Conservation (phyloP, 176 grass and related monocot species). For the Musa troglodytarum region DNA sequence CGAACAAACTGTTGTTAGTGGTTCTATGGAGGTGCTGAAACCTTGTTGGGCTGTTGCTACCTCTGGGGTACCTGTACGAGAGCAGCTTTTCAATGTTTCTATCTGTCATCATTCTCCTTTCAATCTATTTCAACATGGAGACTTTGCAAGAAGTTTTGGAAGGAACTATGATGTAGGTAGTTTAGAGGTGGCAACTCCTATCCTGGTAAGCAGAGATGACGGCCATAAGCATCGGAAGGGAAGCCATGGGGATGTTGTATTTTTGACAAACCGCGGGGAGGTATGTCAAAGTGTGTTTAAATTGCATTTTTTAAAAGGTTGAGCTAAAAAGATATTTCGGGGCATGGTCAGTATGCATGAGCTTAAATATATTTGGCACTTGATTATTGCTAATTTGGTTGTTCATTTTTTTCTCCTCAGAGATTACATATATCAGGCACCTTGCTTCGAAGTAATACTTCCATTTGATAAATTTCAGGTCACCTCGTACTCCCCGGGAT, state of each 20-base stretch:
- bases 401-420: not conserved
- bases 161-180: constrained; percentile 52
- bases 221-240: constrained; percentile 87
- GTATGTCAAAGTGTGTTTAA: constrained; percentile 27
- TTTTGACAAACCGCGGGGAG: constrained; percentile 86
- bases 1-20: constrained; percentile 78
- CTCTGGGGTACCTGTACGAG: constrained; percentile 82
- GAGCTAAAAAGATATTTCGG: not conserved
- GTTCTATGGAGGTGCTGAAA: constrained; percentile 80
- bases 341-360: not conserved
- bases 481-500: constrained; percentile 66
- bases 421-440: no score
- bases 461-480: constrained; percentile 31
- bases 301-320: not conserved
- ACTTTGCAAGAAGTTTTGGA: constrained; percentile 84
- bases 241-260: constrained; percentile 87
- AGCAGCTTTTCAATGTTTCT: constrained; percentile 91
- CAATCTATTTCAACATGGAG: constrained; percentile 74
- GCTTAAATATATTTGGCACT: not conserved
- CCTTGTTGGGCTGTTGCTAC: constrained; percentile 98
- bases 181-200: constrained; percentile 79
- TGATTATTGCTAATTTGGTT: not conserved
- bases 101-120: constrained; percentile 87
- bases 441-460: not conserved
- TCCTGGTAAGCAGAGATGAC: constrained; percentile 68